A percentile compares a stretch with the other conserved stretches of the same genome.
phyloP scores from a whole-genome alignment of 2,329 filamentous ascomycete genomes.

The Ilyonectria robusta region DNA sequence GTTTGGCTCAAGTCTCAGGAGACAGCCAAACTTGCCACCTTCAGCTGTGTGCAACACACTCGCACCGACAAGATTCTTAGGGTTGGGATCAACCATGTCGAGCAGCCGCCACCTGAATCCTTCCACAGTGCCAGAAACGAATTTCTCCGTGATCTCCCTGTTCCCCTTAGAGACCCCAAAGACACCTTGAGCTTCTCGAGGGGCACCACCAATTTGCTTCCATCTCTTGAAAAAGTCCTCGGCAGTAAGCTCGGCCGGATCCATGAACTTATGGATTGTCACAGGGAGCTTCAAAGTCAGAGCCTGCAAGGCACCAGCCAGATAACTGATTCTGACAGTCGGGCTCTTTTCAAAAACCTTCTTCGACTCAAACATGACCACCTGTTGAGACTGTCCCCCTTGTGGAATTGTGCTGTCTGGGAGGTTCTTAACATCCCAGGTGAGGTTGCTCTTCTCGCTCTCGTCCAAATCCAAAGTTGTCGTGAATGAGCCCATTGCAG shows the following conservation, averaged over 20 bases:
- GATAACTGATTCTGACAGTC: conserved; percentile 93
- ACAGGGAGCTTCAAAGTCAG: conserved; percentile 93
- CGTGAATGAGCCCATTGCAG: conserved; percentile 89
- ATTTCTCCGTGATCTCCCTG: conserved; percentile 77
- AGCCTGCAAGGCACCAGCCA: conserved; percentile 93
- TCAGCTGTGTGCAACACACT: conserved; percentile 87
- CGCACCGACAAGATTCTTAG: conserved; percentile 93
- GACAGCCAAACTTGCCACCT: conserved; percentile 92
- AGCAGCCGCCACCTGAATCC: conserved; percentile 93
- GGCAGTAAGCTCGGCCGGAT: conserved; percentile 84
- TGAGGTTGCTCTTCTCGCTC: conserved; percentile 75
- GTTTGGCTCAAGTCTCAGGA: conserved; percentile 95
- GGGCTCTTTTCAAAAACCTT: conserved; percentile 86
- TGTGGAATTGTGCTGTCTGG: conserved; percentile 86
- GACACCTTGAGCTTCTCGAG: conserved; percentile 89
- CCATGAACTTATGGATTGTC: conserved; percentile 96
- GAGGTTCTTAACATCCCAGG: conserved; percentile 89
- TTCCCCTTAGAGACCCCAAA: conserved; percentile 76
- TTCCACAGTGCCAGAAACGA: conserved; percentile 80
- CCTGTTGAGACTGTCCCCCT: conserved; percentile 88
- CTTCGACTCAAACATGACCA: conserved; percentile 93
- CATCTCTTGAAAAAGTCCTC: conserved; percentile 99
- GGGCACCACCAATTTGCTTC: conserved; percentile 95
- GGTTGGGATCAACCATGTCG: conserved; percentile 89
- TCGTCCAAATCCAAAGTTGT: conserved; percentile 90